Evolutionary conservation across 2,329 filamentous ascomycete species (phyloP).

Genomic region (Diaporthe sp.): DNA sequence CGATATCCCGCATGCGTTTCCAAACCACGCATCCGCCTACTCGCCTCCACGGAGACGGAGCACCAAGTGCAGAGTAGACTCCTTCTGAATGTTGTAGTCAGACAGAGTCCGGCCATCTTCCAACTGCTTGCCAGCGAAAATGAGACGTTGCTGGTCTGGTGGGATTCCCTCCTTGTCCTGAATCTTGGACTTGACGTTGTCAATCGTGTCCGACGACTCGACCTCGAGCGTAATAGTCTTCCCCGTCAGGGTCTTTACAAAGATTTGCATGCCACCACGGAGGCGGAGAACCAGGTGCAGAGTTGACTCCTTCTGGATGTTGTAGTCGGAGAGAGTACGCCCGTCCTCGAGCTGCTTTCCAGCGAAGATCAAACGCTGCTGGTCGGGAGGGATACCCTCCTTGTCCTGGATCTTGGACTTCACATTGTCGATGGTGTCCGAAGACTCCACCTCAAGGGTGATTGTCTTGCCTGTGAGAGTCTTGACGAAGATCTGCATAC

Average conservation of each 20-base stretch:
- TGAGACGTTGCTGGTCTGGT: conserved; percentile 78
- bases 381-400: conserved; percentile 94
- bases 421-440: conserved; percentile 94
- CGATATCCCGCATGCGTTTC: not conserved
- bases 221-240: conserved; percentile 80
- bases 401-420: conserved; percentile 95
- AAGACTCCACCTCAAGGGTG: conserved; percentile 89
- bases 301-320: conserved; percentile 94
- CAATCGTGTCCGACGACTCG: conserved; percentile 77
- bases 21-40: conserved; percentile 49
- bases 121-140: conserved; percentile 79
- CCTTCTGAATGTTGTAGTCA: conserved; percentile 92
- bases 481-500: conserved; percentile 92
- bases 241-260: conserved; percentile 79
- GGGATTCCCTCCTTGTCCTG: conserved; percentile 81
- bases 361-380: conserved; percentile 93
- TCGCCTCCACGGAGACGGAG: conserved; percentile 78
- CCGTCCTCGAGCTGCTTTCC: conserved; percentile 96
- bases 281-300: conserved; percentile 86
- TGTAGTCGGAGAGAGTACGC: conserved; percentile 92
- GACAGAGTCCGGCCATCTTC: conserved; percentile 85
- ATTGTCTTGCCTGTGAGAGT: conserved; percentile 94
- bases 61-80: conserved; percentile 79
- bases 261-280: conserved; percentile 84
- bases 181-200: conserved; percentile 80